These are phyloP conservation scores for Saksenaea vasiformis DNA, from an alignment of 371 early-diverging fungal species.

Conservation along the genomic window DNA sequence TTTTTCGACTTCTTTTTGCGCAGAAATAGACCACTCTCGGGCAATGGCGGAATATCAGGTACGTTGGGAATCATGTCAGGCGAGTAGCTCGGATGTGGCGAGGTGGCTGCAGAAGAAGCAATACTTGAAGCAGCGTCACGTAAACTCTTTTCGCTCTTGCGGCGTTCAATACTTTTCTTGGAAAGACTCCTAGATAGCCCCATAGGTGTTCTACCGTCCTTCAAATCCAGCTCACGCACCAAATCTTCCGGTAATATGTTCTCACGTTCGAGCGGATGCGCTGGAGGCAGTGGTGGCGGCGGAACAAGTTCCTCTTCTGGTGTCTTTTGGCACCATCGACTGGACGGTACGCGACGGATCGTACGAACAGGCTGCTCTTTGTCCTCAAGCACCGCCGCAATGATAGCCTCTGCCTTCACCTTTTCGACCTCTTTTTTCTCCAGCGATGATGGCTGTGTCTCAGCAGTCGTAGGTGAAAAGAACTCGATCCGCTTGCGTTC, in stretches of 20 bases:
- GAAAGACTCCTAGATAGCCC: slow-evolving; percentile 26
- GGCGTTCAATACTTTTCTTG: slow-evolving; percentile 27
- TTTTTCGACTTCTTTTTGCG: slow-evolving; percentile 10
- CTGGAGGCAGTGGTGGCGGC: background rate
- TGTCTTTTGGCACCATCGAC: slow-evolving; percentile 35
- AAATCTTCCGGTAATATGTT: slow-evolving; percentile 22
- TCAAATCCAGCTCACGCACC: slow-evolving; percentile 20
- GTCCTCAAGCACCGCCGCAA: background rate
- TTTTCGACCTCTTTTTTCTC: background rate
- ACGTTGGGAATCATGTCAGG: background rate
- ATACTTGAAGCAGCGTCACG: slow-evolving; percentile 12
- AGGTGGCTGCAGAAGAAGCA: slow-evolving; percentile 13
- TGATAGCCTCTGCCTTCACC: background rate
- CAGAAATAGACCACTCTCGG: background rate
- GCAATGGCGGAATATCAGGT: background rate
- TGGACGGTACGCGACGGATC: slow-evolving; percentile 35
- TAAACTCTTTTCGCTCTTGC: slow-evolving; percentile 30
- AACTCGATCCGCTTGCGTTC: slow-evolving; percentile 31
- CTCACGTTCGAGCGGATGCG: background rate
- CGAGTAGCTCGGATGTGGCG: background rate
- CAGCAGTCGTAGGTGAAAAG: slow-evolving; percentile 11
- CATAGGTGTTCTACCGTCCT: slow-evolving; percentile 9
- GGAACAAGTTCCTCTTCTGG: slow-evolving; percentile 16
- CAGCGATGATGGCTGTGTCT: background rate
- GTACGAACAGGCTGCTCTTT: background rate